Evolutionary conservation across 768 basidiomycete species (phyloP).

Genomic region (Mrakia frigida): DNA sequence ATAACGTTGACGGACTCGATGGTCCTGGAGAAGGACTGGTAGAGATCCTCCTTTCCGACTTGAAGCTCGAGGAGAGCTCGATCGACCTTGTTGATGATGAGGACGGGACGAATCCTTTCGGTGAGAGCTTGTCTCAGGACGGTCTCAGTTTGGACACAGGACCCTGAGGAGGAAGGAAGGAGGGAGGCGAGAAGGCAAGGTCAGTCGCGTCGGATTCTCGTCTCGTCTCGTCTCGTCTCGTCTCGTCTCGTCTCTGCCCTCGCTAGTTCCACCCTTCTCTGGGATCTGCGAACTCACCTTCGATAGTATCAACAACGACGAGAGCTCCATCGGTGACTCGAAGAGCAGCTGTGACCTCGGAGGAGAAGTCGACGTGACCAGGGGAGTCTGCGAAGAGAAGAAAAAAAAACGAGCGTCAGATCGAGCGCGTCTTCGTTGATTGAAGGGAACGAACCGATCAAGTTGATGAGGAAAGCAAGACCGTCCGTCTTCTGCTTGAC

Average conservation of each 20-base stretch:
- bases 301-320: slow-evolving; percentile 98
- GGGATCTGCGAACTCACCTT: slow-evolving; percentile 99
- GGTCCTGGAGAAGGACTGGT: slow-evolving; percentile 94
- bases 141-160: slow-evolving; percentile 5
- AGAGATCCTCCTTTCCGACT: slow-evolving; percentile 91
- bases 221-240: slow-evolving; percentile 56
- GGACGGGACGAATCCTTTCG: slow-evolving; percentile 98
- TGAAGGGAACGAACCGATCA: slow-evolving; percentile 61
- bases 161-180: background rate
- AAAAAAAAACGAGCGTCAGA: background rate
- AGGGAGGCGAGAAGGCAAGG: too few relatives aligned
- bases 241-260: slow-evolving; percentile 48
- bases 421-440: background rate
- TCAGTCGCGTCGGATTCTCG: too few relatives aligned
- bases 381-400: slow-evolving; percentile 54
- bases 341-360: slow-evolving; percentile 98
- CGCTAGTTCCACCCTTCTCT: slow-evolving; percentile 40
- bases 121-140: slow-evolving; percentile 93
- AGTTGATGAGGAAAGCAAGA: slow-evolving; percentile 96
- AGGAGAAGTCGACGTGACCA: slow-evolving; percentile 99
- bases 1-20: slow-evolving; percentile 98
- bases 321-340: slow-evolving; percentile 99
- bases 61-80: slow-evolving; percentile 98
- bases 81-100: slow-evolving; percentile 99
- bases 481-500: slow-evolving; percentile 95